A percentile compares a stretch with the other conserved stretches of the same genome.
These are phyloP conservation scores for Lactarius quietus DNA, from an alignment of 768 basidiomycete genomes.

Conservation along the genomic window DNA sequence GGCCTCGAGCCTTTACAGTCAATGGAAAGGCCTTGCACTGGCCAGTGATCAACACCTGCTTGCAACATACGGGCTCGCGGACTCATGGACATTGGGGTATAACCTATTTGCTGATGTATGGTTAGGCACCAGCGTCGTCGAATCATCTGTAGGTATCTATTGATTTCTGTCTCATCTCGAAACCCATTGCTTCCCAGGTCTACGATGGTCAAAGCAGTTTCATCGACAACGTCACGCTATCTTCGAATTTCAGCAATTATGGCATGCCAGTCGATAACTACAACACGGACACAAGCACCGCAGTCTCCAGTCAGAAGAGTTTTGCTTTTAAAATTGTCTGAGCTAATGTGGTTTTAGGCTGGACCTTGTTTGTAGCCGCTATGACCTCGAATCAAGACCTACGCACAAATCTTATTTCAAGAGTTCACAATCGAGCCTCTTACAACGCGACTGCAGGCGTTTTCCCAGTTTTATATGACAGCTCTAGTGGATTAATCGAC, in stretches of 20 bases:
- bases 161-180: background rate
- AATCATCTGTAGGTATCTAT: conserved; percentile 12
- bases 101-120: conserved; percentile 61
- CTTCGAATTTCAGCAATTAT: conserved; percentile 3
- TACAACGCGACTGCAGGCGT: conserved; percentile 3
- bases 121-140: conserved; percentile 50
- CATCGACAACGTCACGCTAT: background rate
- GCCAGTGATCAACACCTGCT: conserved; percentile 11
- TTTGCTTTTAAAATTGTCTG: background rate
- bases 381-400: conserved; percentile 2
- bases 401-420: conserved; percentile 9
- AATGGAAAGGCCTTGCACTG: conserved; percentile 17
- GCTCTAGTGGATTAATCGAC: background rate
- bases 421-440: conserved; percentile 13
- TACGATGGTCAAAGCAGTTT: conserved; percentile 10
- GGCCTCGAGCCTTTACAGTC: background rate
- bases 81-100: conserved; percentile 57
- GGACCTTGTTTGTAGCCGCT: conserved; percentile 19
- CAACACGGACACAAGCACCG: background rate
- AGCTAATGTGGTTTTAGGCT: conserved; percentile 10
- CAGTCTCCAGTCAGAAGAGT: background rate
- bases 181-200: conserved; percentile 12
- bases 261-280: conserved; percentile 19
- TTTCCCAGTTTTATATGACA: conserved; percentile 12
- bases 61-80: conserved; percentile 3